These are phyloP conservation scores for Asterochloris sp. DNA, from an alignment of 139 green algal species.

Conservation along the genomic window DNA sequence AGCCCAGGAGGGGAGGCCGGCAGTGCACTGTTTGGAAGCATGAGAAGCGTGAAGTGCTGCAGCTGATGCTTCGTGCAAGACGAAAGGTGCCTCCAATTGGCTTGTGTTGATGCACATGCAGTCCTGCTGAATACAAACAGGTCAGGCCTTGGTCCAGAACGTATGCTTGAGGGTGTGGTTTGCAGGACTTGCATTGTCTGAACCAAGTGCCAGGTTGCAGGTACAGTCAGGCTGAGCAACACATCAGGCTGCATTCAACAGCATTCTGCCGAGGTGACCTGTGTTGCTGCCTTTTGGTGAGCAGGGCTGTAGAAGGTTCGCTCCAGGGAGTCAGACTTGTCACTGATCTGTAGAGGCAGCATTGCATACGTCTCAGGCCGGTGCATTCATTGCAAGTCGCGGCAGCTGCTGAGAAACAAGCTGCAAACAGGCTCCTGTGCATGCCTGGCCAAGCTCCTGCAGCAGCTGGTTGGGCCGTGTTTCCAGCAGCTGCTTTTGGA, in stretches of 20 bases:
- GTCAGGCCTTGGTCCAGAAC: neutral
- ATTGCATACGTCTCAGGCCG: too few relatives aligned
- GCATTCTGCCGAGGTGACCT: constrained; percentile 22
- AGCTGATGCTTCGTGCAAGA: neutral
- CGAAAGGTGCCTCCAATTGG: too few relatives aligned
- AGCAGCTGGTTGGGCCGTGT: too few relatives aligned
- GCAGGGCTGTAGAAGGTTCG: constrained; percentile 69
- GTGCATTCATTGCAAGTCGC: neutral
- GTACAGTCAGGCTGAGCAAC: neutral
- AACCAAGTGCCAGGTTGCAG: neutral
- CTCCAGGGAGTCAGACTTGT: constrained; percentile 48
- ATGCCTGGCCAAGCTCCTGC: too few relatives aligned
- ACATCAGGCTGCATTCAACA: neutral
- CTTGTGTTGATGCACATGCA: neutral
- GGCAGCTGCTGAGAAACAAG: too few relatives aligned
- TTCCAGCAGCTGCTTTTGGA: too few relatives aligned
- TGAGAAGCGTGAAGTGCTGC: neutral
- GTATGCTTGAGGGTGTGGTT: neutral
- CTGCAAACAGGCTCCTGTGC: too few relatives aligned
- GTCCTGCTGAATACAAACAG: neutral
- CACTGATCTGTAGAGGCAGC: constrained; percentile 47
- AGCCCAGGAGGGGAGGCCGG: neutral
- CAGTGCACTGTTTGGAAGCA: neutral
- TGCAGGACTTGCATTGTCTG: neutral
- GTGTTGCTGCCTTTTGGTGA: constrained; percentile 30